Conservation (phyloP, 2,329 filamentous ascomycete species). For the Aspergillus amoenus region DNA sequence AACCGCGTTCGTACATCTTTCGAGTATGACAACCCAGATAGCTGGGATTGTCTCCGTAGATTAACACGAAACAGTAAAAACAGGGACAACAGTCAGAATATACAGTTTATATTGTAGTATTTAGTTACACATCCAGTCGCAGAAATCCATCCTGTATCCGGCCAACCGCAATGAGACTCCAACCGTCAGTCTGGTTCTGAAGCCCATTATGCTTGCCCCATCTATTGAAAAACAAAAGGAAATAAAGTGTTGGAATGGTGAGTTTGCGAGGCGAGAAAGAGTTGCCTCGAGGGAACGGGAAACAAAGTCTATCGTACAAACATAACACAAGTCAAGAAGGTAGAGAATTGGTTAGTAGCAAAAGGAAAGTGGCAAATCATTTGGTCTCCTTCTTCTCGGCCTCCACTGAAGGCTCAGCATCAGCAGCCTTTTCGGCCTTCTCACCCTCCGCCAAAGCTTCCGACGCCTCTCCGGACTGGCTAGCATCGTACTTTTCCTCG, state of each 20-base stretch:
- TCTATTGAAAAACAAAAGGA: slow-evolving; percentile 8
- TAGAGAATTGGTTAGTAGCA: background rate
- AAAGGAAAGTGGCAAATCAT: slow-evolving; percentile 12
- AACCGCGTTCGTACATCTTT: background rate
- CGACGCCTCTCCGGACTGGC: slow-evolving; percentile 49
- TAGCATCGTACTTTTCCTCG: slow-evolving; percentile 62
- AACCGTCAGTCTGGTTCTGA: background rate
- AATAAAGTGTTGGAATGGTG: slow-evolving; percentile 2
- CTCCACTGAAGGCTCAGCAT: slow-evolving; percentile 12
- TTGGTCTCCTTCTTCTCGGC: slow-evolving; percentile 28
- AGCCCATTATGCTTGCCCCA: background rate
- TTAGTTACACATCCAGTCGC: background rate
- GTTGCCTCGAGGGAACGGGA: background rate
- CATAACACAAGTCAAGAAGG: slow-evolving; percentile 21
- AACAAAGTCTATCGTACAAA: slow-evolving; percentile 24
- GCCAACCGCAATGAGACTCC: background rate
- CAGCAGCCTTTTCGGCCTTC: slow-evolving; percentile 29
- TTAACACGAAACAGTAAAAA: background rate
- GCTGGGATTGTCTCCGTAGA: no score
- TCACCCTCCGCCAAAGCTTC: slow-evolving; percentile 43
- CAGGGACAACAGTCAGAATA: background rate
- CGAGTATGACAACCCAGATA: no score
- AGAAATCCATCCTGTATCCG: background rate
- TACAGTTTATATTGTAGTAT: background rate
- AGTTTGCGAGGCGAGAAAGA: background rate